These are phyloP conservation scores for Nitzschia sp. DNA, from an alignment of 108 stramenopile species.

Conservation along the genomic window DNA sequence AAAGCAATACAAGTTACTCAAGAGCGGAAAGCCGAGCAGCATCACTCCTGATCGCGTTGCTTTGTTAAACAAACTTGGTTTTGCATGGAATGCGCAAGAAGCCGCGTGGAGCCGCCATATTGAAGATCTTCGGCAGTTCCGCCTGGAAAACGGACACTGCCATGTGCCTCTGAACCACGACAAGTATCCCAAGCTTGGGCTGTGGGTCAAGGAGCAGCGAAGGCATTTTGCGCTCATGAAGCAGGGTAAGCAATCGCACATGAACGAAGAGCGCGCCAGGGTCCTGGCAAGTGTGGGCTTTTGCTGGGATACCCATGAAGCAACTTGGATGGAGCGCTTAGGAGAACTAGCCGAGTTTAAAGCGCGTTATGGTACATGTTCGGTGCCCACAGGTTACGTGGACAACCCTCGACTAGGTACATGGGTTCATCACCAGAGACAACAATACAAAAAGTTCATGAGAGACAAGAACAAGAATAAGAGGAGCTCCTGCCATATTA, in stretches of 20 bases:
- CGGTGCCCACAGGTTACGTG: slow-evolving; percentile 35
- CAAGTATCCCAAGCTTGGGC: slow-evolving; percentile 46
- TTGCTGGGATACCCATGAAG: slow-evolving; percentile 54
- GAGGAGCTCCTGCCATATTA: slow-evolving; percentile 28
- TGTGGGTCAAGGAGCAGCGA: slow-evolving; percentile 65
- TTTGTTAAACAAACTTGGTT: slow-evolving; percentile 43
- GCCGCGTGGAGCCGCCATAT: slow-evolving; percentile 22
- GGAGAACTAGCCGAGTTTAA: slow-evolving; percentile 29
- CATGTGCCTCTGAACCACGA: slow-evolving; percentile 50
- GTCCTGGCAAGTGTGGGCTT: slow-evolving; percentile 51
- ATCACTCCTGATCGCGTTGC: slow-evolving; percentile 47
- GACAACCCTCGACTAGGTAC: slow-evolving; percentile 33
- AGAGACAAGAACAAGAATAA: slow-evolving; percentile 36
- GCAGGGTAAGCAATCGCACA: slow-evolving; percentile 30
- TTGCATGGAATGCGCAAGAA: slow-evolving; percentile 42
- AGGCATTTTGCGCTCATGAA: slow-evolving; percentile 42
- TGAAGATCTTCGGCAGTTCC: slow-evolving; percentile 36
- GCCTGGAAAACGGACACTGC: slow-evolving; percentile 49
- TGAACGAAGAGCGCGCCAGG: slow-evolving; percentile 31
- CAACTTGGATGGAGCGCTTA: slow-evolving; percentile 32
- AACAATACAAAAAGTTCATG: slow-evolving; percentile 40
- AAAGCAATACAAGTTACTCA: slow-evolving; percentile 33
- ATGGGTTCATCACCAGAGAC: slow-evolving; percentile 54
- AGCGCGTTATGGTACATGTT: slow-evolving; percentile 21
- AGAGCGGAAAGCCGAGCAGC: slow-evolving; percentile 37